These are phyloP conservation scores for Solanum peruvianum DNA, from an alignment of 257 asterid genomes.

Conservation along the genomic window DNA sequence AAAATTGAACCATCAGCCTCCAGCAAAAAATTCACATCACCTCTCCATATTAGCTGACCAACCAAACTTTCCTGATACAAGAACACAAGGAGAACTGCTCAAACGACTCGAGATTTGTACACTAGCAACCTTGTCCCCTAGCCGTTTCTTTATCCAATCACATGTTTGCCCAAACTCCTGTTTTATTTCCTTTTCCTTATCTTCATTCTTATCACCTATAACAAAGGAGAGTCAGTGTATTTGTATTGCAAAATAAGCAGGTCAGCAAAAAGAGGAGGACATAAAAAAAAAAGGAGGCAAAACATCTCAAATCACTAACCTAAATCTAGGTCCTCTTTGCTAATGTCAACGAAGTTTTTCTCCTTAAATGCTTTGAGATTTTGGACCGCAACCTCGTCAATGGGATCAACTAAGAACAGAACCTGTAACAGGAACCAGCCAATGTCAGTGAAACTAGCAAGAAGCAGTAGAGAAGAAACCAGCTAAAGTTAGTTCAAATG, in stretches of 20 bases:
- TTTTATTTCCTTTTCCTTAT: constrained; percentile 70
- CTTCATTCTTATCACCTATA: constrained; percentile 88
- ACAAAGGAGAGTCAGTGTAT: constrained; percentile 1
- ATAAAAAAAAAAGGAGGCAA: neutral
- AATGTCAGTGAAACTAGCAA: neutral
- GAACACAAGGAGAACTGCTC: constrained; percentile 90
- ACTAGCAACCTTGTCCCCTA: constrained; percentile 76
- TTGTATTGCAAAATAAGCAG: neutral
- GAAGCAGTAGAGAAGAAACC: neutral
- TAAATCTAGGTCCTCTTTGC: constrained; percentile 92
- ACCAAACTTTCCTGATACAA: constrained; percentile 95
- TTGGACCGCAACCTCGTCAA: constrained; percentile 90
- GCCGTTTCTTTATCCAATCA: constrained; percentile 82
- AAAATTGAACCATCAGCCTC: neutral
- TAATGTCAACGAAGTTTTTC: constrained; percentile 80
- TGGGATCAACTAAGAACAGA: constrained; percentile 84
- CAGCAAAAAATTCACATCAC: constrained; percentile 10
- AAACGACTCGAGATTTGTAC: constrained; percentile 92
- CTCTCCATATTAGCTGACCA: constrained; percentile 99
- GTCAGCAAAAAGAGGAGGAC: neutral
- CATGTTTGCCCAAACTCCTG: constrained; percentile 82
- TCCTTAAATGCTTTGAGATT: constrained; percentile 81
- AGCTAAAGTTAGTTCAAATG: neutral
- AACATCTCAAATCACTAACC: constrained; percentile 40
- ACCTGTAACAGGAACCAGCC: constrained; percentile 36